Conservation (phyloP, 129 eudicot genomes). For the Flaveria trinervia region DNA sequence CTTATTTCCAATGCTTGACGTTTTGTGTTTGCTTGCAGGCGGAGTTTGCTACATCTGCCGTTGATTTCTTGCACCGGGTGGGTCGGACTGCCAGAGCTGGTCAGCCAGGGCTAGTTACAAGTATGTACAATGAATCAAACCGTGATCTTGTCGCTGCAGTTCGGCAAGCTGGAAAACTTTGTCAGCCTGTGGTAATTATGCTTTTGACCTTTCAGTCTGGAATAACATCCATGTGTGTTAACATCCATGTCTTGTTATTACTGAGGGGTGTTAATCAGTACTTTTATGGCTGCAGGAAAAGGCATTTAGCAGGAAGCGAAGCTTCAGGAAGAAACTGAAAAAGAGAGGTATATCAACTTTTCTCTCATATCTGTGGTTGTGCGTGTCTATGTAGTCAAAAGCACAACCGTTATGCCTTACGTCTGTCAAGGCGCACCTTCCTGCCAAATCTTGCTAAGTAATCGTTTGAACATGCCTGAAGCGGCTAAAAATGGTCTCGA, state of each 20-base stretch:
- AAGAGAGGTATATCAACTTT: slow-evolving; percentile 50
- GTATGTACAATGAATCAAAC: slow-evolving; percentile 64
- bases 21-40: slow-evolving; percentile 53
- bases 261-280: not conserved
- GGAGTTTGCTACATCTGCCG: slow-evolving; percentile 89
- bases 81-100: slow-evolving; percentile 99
- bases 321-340: slow-evolving; percentile 88
- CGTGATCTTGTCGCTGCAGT: slow-evolving; percentile 93
- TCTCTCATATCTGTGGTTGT: not conserved
- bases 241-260: not conserved
- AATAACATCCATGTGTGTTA: not conserved
- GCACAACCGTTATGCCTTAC: too few species aligned
- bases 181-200: slow-evolving; percentile 75
- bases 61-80: slow-evolving; percentile 94
- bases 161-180: slow-evolving; percentile 71
- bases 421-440: too few species aligned
- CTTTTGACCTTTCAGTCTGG: not conserved
- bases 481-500: too few species aligned
- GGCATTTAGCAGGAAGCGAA: slow-evolving; percentile 94
- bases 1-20: not conserved
- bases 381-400: not conserved
- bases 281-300: slow-evolving; percentile 65
- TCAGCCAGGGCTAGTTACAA: slow-evolving; percentile 84
- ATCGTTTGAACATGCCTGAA: too few species aligned
- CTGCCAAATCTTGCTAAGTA: too few species aligned